Conservation (phyloP, 129 eudicot genomes). For the Saposhnikovia divaricata region DNA sequence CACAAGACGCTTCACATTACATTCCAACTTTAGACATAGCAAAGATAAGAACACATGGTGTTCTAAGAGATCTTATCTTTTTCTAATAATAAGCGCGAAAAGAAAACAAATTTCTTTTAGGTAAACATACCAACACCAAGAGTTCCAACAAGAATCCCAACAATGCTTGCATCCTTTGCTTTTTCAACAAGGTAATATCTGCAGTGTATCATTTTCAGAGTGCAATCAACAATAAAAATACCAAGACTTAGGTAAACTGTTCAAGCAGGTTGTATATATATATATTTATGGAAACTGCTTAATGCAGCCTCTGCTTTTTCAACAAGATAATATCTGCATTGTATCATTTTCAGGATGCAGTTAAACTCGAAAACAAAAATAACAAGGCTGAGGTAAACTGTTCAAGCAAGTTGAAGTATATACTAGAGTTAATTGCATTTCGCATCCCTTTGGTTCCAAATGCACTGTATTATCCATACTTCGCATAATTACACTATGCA, state of each 20-base stretch:
- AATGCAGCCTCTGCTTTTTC: conserved; percentile 95
- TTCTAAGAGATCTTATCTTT: neutral
- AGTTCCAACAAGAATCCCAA: conserved; percentile 93
- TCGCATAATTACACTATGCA: too few species aligned
- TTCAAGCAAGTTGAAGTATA: neutral
- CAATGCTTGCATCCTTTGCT: conserved; percentile 93
- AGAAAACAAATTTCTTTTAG: neutral
- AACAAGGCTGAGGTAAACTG: neutral
- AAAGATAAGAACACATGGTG: neutral
- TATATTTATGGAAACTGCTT: neutral
- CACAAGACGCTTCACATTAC: neutral
- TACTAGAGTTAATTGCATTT: too few species aligned
- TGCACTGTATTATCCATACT: too few species aligned
- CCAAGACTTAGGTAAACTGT: neutral
- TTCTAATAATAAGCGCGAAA: neutral
- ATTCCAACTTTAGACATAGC: neutral
- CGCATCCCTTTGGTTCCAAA: too few species aligned
- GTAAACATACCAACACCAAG: conserved; percentile 78
- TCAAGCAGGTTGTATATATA: neutral
- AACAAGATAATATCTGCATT: conserved; percentile 74
- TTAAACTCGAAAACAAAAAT: neutral
- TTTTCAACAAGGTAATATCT: conserved; percentile 94
- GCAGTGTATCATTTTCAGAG: conserved; percentile 20
- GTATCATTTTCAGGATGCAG: conserved; percentile 8
- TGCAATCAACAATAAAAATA: conserved; percentile 3